Percentiles rank a stretch among this genome's conserved stretches.
Conservation (phyloP, 306 rosid species). For the Hylodesmum podocarpum region DNA sequence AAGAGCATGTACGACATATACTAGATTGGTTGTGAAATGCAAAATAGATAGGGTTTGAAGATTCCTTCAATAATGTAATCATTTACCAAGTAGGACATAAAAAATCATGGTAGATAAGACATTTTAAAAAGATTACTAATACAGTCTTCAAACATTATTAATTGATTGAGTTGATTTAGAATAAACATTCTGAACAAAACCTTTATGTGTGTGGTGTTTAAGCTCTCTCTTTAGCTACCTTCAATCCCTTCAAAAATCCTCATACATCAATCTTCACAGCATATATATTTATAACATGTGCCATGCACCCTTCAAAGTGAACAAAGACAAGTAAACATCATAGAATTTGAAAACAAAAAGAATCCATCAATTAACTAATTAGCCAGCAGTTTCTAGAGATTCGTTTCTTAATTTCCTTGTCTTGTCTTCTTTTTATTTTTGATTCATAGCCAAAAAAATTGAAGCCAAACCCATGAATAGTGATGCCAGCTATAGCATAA, state of each 20-base stretch:
- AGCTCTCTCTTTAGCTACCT: constrained; percentile 25
- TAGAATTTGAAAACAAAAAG: constrained; percentile 13
- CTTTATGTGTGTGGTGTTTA: constrained; percentile 39
- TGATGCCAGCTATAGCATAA: constrained; percentile 36
- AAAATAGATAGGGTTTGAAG: not conserved
- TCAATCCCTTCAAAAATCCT: constrained; percentile 33
- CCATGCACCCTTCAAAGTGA: constrained; percentile 30
- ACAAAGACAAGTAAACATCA: constrained; percentile 39
- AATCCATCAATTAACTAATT: constrained; percentile 17
- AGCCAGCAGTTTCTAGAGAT: constrained; percentile 18
- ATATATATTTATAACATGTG: constrained; percentile 34
- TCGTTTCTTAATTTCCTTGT: constrained; percentile 3
- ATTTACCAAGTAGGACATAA: not conserved
- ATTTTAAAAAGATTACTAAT: not conserved
- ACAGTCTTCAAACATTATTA: constrained; percentile 17
- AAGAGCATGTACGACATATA: too few relatives aligned
- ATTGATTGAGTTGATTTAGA: constrained; percentile 27
- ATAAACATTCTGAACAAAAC: constrained; percentile 29
- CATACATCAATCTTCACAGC: constrained; percentile 24
- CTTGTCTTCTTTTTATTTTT: constrained; percentile 12
- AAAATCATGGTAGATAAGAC: constrained; percentile 17
- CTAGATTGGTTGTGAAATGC: not conserved
- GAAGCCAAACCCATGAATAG: not conserved
- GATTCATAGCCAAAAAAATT: constrained; percentile 13
- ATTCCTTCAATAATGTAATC: not conserved